Evolutionary conservation across 1,139 yeast genomes (phyloP).

Genomic region (Suhomyces bokatorum): DNA sequence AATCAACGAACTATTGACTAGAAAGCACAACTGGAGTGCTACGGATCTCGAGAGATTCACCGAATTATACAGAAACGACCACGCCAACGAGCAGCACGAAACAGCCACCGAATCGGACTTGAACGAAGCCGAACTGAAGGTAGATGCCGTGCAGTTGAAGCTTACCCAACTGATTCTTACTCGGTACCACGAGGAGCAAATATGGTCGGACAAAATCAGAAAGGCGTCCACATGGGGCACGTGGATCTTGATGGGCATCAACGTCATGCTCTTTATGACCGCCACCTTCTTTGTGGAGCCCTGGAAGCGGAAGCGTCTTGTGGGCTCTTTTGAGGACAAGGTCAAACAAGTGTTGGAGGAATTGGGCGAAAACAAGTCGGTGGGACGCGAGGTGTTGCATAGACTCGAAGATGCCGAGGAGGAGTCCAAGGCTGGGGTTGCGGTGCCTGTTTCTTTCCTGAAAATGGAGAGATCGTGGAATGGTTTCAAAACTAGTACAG

Average conservation of each 20-base stretch:
- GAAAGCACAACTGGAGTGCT: slow-evolving; percentile 81
- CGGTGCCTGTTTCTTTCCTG: slow-evolving; percentile 3
- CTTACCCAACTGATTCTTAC: slow-evolving; percentile 78
- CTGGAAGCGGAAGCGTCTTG: slow-evolving; percentile 82
- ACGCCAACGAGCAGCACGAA: slow-evolving; percentile 67
- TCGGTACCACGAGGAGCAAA: slow-evolving; percentile 94
- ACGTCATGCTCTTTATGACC: slow-evolving; percentile 70
- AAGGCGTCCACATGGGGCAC: slow-evolving; percentile 98
- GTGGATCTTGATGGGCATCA: slow-evolving; percentile 83
- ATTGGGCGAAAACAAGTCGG: background rate
- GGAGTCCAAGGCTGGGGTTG: background rate
- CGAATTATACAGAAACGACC: slow-evolving; percentile 75
- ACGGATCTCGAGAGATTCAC: slow-evolving; percentile 84
- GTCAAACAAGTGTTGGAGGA: slow-evolving; percentile 56
- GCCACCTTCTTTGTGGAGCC: slow-evolving; percentile 93
- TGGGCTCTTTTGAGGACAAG: slow-evolving; percentile 79
- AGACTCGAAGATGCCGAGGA: background rate
- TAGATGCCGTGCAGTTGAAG: slow-evolving; percentile 69
- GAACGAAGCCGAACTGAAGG: slow-evolving; percentile 57
- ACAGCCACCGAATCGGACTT: slow-evolving; percentile 50
- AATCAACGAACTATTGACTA: slow-evolving; percentile 81
- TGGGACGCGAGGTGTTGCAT: slow-evolving; percentile 20
- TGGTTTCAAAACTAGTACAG: slow-evolving; percentile 16
- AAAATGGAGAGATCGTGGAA: slow-evolving; percentile 18
- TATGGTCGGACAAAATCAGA: slow-evolving; percentile 96